Conservation (phyloP, 257 asterid genomes). For the Solanum dulcamara region DNA sequence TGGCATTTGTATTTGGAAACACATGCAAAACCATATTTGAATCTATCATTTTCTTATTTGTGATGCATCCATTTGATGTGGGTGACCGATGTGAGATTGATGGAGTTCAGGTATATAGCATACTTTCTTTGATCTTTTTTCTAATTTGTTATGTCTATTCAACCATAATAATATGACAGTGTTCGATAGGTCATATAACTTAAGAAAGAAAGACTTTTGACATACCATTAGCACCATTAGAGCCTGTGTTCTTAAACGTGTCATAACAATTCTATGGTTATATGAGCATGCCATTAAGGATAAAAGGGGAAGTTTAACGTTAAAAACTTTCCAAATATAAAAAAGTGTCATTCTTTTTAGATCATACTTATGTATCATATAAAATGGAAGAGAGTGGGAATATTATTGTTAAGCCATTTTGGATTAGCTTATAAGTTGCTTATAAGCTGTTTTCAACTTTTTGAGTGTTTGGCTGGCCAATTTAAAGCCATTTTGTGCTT, state of each 20-base stretch:
- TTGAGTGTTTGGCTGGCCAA: no score
- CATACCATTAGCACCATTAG: neutral
- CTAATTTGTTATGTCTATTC: neutral
- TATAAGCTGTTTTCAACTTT: no score
- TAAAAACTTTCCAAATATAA: neutral
- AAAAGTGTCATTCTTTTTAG: neutral
- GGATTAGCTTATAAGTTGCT: no score
- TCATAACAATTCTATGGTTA: neutral
- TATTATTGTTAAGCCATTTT: no score
- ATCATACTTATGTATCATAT: neutral
- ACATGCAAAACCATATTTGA: constrained; percentile 79
- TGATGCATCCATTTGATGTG: constrained; percentile 84
- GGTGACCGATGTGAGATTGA: constrained; percentile 91
- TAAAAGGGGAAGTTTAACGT: neutral
- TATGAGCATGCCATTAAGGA: neutral
- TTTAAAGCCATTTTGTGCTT: no score
- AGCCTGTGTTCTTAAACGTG: neutral
- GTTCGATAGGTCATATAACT: neutral
- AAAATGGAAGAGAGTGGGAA: neutral
- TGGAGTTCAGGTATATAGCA: constrained; percentile 48
- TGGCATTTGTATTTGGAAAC: constrained; percentile 81
- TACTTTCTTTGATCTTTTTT: neutral
- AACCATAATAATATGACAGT: neutral
- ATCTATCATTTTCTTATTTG: constrained; percentile 68
- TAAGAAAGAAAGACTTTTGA: neutral